Evolutionary conservation across 176 grass and related monocot species (phyloP), one percentile per base, ranked within the genome.

Genomic region (Triticum turgidum): DNA sequence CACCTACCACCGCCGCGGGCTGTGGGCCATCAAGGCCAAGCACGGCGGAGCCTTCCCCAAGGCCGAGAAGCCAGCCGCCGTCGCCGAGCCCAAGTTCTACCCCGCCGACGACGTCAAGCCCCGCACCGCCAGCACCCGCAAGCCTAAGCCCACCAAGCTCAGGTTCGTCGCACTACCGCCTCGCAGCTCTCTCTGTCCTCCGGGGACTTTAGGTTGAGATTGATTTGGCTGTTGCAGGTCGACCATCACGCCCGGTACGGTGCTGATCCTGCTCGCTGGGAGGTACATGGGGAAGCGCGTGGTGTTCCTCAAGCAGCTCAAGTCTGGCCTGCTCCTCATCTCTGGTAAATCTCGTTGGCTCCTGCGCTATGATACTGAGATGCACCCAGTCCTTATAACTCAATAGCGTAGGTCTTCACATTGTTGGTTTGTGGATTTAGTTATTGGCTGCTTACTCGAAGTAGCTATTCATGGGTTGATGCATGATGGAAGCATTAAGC

Each of bases 201-300:
- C 10, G 79, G 8, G 11, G 33, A 3, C 6, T 30, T 67, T 47
- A 80, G 76, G 39, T 42, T 61, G 61, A 5, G 44, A 5, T 63
- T 1, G 33, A 18, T 20, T 49, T 66, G 42, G 39, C 17, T 61
- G 34, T 34, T 17, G 37, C 88, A 99, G 97, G 91, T 47, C 92
- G 37, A 89, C 76, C 76, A 92, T 99, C 69, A 99, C 92, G 10
- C 94, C 97, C 7, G 97, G 97, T 14, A 99, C 97, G 4, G 94
- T 99, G 82, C 82, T 99, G 68, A 99, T 99, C 76, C 64, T 99
- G 51, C 92, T 99, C 11, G 97, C 97, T 0, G 97, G 97, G 0
- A 93, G 92, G 87, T 99, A 89, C 85, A 99, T 99, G 94, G 97
- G 94, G 13, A 99, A 99, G 94, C 94, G 94, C 77, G 97, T 99